Evolutionary conservation across 768 basidiomycete species (phyloP).

Genomic region (Cytidiella melzeri): DNA sequence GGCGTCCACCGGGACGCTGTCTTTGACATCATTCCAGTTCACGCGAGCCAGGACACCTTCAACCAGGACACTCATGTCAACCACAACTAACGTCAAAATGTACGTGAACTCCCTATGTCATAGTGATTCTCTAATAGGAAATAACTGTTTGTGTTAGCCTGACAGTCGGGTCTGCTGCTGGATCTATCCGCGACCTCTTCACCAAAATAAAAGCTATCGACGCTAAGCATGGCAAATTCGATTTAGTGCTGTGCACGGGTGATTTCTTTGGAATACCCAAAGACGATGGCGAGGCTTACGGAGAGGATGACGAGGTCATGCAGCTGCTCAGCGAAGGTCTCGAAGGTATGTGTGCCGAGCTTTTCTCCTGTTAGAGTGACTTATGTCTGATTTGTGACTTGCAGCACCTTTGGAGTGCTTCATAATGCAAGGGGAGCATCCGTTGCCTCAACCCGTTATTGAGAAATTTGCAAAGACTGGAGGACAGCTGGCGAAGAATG

Average conservation of each 20-base stretch:
- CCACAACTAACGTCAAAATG: slow-evolving; percentile 2
- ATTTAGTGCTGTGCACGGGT: slow-evolving; percentile 74
- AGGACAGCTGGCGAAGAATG: slow-evolving; percentile 75
- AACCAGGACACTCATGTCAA: slow-evolving; percentile 2
- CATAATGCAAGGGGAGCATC: slow-evolving; percentile 81
- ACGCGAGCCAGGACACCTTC: neutral
- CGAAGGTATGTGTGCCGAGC: slow-evolving; percentile 45
- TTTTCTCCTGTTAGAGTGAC: slow-evolving; percentile 8
- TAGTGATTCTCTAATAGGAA: too few relatives aligned
- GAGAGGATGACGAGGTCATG: slow-evolving; percentile 43
- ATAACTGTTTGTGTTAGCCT: slow-evolving; percentile 38
- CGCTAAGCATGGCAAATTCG: slow-evolving; percentile 90
- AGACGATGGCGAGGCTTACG: slow-evolving; percentile 23
- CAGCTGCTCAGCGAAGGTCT: slow-evolving; percentile 63
- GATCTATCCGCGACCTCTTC: slow-evolving; percentile 69
- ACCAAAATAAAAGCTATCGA: slow-evolving; percentile 80
- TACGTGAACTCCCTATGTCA: too few relatives aligned
- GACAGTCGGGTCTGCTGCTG: slow-evolving; percentile 75
- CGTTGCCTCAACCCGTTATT: slow-evolving; percentile 66
- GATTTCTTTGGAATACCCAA: slow-evolving; percentile 74
- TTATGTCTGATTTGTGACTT: slow-evolving; percentile 10
- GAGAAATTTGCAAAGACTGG: slow-evolving; percentile 70
- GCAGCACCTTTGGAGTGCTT: slow-evolving; percentile 86
- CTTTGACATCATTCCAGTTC: neutral
- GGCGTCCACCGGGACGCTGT: neutral